Percentiles rank a stretch among this genome's conserved stretches.
phyloP scores from a whole-genome alignment of 116 monocot species.

The Cymodocea nodosa region DNA sequence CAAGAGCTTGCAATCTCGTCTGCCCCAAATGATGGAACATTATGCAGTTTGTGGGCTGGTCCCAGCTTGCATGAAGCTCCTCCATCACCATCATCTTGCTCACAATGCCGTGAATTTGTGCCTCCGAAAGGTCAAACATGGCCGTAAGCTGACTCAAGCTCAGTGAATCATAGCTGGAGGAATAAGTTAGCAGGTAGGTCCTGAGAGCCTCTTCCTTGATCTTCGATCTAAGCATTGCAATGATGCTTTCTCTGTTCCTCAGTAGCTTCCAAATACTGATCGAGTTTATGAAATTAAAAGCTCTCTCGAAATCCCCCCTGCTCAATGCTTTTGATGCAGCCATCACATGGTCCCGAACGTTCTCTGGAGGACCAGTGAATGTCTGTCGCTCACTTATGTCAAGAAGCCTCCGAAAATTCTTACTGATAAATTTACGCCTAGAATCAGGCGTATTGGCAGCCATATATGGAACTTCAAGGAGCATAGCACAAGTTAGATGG shows the following conservation, averaged over 20 bases:
- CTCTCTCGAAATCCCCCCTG: constrained; percentile 59
- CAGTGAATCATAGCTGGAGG: constrained; percentile 63
- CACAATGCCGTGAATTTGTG: constrained; percentile 52
- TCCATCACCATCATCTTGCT: constrained; percentile 93
- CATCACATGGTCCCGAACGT: constrained; percentile 89
- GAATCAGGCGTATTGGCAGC: constrained; percentile 53
- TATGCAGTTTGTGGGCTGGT: constrained; percentile 70
- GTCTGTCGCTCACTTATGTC: constrained; percentile 70
- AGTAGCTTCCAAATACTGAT: constrained; percentile 85
- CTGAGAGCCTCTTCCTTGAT: constrained; percentile 80
- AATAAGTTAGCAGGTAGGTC: constrained; percentile 65
- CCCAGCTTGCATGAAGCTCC: constrained; percentile 89
- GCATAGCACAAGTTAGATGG: constrained; percentile 85
- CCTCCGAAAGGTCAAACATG: constrained; percentile 64
- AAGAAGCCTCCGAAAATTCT: constrained; percentile 78
- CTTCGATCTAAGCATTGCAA: constrained; percentile 61
- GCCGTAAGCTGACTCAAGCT: constrained; percentile 53
- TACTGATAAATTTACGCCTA: constrained; percentile 67
- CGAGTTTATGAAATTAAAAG: constrained; percentile 42
- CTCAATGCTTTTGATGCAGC: constrained; percentile 65
- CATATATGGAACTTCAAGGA: constrained; percentile 90
- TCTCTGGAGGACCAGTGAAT: constrained; percentile 84
- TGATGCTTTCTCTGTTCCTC: constrained; percentile 39
- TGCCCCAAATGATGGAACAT: constrained; percentile 76
- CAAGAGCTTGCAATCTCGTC: constrained; percentile 57